phyloP scores from a whole-genome alignment of 1,284 basidiomycete genomes.

The Austroboletus niveus region DNA sequence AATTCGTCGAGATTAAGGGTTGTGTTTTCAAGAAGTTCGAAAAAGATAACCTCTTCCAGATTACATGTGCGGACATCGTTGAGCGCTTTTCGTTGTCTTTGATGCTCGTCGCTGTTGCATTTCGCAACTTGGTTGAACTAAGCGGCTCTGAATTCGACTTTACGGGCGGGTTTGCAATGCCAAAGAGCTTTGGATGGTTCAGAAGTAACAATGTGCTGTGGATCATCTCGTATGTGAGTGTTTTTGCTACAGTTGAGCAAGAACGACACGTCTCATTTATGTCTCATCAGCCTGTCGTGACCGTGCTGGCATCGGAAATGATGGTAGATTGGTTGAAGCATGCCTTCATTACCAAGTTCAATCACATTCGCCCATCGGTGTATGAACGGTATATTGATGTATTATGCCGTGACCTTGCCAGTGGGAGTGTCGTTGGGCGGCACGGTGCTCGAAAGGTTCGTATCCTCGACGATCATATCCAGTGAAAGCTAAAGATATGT shows the following conservation, averaged over 20 bases:
- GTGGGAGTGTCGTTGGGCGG: slow-evolving; percentile 71
- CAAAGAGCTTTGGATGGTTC: slow-evolving; percentile 85
- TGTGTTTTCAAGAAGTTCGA: slow-evolving; percentile 99
- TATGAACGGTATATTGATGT: slow-evolving; percentile 97
- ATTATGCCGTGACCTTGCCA: slow-evolving; percentile 89
- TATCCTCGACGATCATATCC: slow-evolving; percentile 1
- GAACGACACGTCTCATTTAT: slow-evolving; percentile 1
- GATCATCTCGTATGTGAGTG: slow-evolving; percentile 86
- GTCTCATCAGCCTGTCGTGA: slow-evolving; percentile 73
- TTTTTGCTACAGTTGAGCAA: background rate
- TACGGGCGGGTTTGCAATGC: slow-evolving; percentile 67
- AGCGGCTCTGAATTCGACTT: slow-evolving; percentile 85
- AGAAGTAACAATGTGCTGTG: slow-evolving; percentile 76
- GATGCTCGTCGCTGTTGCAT: slow-evolving; percentile 90
- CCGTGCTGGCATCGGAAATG: slow-evolving; percentile 91
- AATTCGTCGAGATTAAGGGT: slow-evolving; percentile 99
- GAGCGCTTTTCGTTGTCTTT: slow-evolving; percentile 93
- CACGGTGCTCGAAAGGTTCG: slow-evolving; percentile 67
- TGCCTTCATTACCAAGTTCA: slow-evolving; percentile 99
- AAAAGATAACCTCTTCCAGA: slow-evolving; percentile 99
- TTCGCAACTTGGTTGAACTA: slow-evolving; percentile 95
- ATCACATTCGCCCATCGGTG: slow-evolving; percentile 91
- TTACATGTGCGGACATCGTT: slow-evolving; percentile 98
- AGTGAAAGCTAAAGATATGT: slow-evolving; percentile 7
- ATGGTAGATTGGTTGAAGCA: slow-evolving; percentile 99